Evolutionary conservation across 306 rosid species (phyloP), one percentile per base, ranked within the genome.

Genomic region (Sophora flavescens): DNA sequence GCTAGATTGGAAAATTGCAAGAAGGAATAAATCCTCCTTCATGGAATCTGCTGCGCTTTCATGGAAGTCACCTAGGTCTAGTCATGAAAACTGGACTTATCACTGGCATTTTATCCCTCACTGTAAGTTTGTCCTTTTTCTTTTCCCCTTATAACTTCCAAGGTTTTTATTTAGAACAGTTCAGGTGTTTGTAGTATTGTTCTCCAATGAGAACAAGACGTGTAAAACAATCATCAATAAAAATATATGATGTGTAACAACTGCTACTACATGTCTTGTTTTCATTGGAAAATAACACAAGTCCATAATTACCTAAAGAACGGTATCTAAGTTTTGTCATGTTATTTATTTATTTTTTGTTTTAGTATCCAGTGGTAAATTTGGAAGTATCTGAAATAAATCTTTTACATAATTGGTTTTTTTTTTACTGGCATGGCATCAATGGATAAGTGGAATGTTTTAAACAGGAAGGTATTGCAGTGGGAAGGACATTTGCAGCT

Each of bases 381-480:
- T 0, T 17, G 18, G 28, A 13, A 39, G 41, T 62, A 30, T 68
- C 7, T 64, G 50, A 66, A 52, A 42, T 22, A 51, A 12, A 7
- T 42, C 9, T 81, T 13, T 14, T 3, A 22, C 28, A 48, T 8
- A 47, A 12, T 32, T 38, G 53, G 32, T 1, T 30, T 30, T 38
- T 51, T 65, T n/a, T 30, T 57, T 7, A 17, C 16, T 54, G 6
- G 28, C 9, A 16, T 54, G 6, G 28, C 9, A 16, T 38, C 18
- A 56, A 64, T 9, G 36, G 63, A 45, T 22, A 30, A 33, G 17
- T 35, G 41, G 15, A 8, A n/a, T 63, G 6, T 45, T 42, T 56
- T 51, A 7, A 75, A 86, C 84, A 95, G 98, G 98, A 95, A 87
- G 98, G 98, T 16, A 95, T 95, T 76, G 98, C 98, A 26, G 98